Evolutionary conservation across 83 land plant species (phyloP).

Genomic region (Picea abies): DNA sequence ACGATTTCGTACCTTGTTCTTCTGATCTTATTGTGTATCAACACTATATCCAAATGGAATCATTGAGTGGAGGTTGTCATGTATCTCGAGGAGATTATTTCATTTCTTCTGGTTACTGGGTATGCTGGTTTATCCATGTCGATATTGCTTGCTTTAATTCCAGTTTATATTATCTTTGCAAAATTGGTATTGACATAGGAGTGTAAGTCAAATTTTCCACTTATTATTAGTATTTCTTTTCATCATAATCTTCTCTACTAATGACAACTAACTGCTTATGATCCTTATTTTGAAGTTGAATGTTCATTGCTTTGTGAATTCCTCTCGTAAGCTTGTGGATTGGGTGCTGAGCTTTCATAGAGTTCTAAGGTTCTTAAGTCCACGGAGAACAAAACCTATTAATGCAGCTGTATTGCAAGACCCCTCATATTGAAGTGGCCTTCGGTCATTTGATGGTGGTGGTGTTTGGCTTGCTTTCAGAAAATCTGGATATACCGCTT

Average conservation of each 20-base stretch:
- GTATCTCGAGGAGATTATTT: no score
- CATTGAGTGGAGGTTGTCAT: neutral
- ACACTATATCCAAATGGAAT: neutral
- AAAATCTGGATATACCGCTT: neutral
- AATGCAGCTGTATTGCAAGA: neutral
- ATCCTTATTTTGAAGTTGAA: conserved; percentile 9
- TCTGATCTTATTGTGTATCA: neutral
- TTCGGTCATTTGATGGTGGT: neutral
- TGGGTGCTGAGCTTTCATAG: neutral
- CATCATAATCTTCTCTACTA: neutral
- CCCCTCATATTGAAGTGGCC: neutral
- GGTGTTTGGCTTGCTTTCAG: neutral
- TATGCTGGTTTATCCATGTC: no score
- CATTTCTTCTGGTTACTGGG: no score
- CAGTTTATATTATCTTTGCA: no score
- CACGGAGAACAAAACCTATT: neutral
- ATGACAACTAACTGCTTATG: neutral
- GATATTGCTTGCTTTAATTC: no score
- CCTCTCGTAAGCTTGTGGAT: neutral
- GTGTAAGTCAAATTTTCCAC: neutral
- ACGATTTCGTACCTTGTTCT: neutral
- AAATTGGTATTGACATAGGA: no score
- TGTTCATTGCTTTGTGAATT: neutral
- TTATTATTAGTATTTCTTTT: neutral
- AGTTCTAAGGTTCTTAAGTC: neutral